phyloP scores from a whole-genome alignment of 495 filamentous ascomycete species.

The Penicillium lividum region DNA sequence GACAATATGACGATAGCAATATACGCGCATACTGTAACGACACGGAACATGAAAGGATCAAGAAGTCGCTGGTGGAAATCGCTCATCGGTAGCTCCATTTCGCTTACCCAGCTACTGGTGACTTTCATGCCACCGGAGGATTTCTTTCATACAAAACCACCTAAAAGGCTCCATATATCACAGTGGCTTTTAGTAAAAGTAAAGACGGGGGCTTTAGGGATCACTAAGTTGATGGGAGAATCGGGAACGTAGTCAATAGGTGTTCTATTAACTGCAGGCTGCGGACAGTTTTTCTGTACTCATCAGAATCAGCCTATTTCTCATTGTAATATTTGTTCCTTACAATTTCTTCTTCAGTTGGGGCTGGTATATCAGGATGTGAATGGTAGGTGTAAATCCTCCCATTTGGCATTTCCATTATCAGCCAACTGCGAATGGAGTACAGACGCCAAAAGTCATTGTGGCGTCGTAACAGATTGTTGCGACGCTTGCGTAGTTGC shows the following conservation, averaged over 20 bases:
- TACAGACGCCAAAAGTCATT: conserved; percentile 20
- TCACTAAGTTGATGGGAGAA: not conserved
- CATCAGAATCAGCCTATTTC: not conserved
- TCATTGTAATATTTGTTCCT: not conserved
- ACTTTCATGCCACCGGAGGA: too few relatives aligned
- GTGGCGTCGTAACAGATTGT: conserved; percentile 16
- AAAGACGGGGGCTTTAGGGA: not conserved
- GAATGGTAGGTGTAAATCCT: conserved; percentile 18
- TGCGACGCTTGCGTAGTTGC: conserved; percentile 16
- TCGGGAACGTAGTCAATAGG: conserved; percentile 34
- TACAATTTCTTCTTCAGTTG: conserved; percentile 9
- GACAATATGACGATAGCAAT: too few relatives aligned
- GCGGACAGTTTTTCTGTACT: not conserved
- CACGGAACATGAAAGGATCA: too few relatives aligned
- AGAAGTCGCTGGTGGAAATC: too few relatives aligned
- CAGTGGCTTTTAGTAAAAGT: not conserved
- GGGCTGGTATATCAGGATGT: conserved; percentile 6
- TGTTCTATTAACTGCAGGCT: conserved; percentile 27
- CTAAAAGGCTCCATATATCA: too few relatives aligned
- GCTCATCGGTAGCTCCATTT: too few relatives aligned
- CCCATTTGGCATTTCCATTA: conserved; percentile 20
- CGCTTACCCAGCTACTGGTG: too few relatives aligned
- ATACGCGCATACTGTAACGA: too few relatives aligned
- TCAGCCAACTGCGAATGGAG: conserved; percentile 14
- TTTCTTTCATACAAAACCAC: too few relatives aligned